Percentiles rank a stretch among this genome's conserved stretches.
These are phyloP conservation scores for Xanthoparmelia taractica DNA, from an alignment of 495 filamentous ascomycete genomes.

Conservation along the genomic window DNA sequence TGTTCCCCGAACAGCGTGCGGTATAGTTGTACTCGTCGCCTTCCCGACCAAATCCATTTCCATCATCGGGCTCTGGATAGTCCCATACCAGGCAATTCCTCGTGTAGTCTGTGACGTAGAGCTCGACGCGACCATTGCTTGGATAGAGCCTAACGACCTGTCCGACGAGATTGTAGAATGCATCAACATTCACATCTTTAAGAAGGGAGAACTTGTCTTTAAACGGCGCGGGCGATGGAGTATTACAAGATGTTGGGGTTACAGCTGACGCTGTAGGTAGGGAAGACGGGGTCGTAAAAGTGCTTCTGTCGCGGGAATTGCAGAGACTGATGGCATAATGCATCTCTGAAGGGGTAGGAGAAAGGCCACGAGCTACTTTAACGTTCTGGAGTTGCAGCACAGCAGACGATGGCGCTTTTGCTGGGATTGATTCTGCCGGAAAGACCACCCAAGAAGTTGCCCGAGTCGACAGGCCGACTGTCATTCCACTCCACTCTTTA, in stretches of 20 bases:
- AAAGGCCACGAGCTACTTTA: constrained; percentile 20
- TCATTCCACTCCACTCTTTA: constrained; percentile 26
- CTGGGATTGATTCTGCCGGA: constrained; percentile 26
- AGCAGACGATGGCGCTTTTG: constrained; percentile 26
- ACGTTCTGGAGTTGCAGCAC: constrained; percentile 29
- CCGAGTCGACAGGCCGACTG: constrained; percentile 25
- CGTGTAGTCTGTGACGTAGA: constrained; percentile 89
- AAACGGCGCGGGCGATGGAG: constrained; percentile 8
- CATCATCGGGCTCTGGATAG: constrained; percentile 38
- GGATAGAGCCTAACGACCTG: constrained; percentile 63
- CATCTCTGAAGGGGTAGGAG: constrained; percentile 19
- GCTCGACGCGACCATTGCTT: constrained; percentile 40
- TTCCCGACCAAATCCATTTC: constrained; percentile 34
- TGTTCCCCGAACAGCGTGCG: constrained; percentile 22
- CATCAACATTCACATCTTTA: constrained; percentile 49
- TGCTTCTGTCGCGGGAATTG: constrained; percentile 24
- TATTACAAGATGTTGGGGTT: constrained; percentile 1
- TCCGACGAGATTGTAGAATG: constrained; percentile 65
- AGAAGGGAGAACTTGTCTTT: constrained; percentile 55
- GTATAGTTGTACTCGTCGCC: constrained; percentile 46
- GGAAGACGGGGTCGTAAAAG: constrained; percentile 6
- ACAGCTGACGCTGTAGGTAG: neutral
- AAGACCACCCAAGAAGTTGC: constrained; percentile 27
- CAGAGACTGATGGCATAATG: constrained; percentile 23
- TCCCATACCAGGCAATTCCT: constrained; percentile 53